phyloP scores from a whole-genome alignment of 371 early-diverging fungal genomes.

The Choanephora cucurbitarum region DNA sequence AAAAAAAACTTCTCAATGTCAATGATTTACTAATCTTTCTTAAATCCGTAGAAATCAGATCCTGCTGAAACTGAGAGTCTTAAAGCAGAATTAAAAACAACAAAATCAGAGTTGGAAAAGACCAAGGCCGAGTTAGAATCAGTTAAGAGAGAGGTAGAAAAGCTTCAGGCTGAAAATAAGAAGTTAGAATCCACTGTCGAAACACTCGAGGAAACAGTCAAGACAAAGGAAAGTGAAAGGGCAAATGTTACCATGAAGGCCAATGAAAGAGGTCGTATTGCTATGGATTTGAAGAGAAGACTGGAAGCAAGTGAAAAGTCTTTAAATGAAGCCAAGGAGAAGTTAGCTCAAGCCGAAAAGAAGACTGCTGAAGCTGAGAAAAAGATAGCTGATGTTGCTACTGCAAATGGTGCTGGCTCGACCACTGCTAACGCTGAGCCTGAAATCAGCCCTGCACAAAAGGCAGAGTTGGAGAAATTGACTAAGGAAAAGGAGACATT shows the following conservation, averaged over 20 bases:
- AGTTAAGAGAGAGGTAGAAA: conserved; percentile 11
- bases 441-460: background rate
- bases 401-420: background rate
- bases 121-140: conserved; percentile 7
- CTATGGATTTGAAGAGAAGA: conserved; percentile 16
- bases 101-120: background rate
- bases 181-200: conserved; percentile 7
- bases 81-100: conserved; percentile 11
- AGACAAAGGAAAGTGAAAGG: conserved; percentile 5
- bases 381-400: background rate
- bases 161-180: background rate
- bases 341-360: conserved; percentile 11
- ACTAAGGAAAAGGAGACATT: conserved; percentile 15
- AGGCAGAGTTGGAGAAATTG: conserved; percentile 7
- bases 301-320: conserved; percentile 2
- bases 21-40: too few species aligned
- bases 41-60: conserved; percentile 3
- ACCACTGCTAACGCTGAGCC: too few species aligned
- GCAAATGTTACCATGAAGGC: conserved; percentile 1
- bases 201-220: conserved; percentile 4
- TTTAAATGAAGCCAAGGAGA: background rate
- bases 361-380: conserved; percentile 1
- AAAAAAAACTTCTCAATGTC: too few species aligned
- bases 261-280: conserved; percentile 23
- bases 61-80: conserved; percentile 17